Base-by-base conservation (phyloP, 2,329 filamentous ascomycete genomes). In the Claviceps capensis region DNA sequence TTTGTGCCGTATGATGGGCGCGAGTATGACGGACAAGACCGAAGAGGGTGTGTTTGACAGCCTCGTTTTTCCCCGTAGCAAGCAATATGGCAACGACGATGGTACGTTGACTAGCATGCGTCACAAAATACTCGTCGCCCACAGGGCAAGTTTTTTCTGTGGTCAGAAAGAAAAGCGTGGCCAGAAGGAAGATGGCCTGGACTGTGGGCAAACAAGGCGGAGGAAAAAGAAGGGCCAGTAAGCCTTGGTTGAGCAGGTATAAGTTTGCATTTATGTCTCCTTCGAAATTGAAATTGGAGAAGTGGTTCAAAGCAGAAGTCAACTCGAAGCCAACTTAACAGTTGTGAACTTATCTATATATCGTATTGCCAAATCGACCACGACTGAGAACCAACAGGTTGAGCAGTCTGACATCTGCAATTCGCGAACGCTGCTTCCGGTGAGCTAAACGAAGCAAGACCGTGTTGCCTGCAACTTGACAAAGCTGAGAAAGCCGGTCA, bases 251-350 rank as follows among this genome's bases (percentile, higher is more conserved):
- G 61, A 61, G 58, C 59, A 59, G 63, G 65, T 69, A 69, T 70
- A 69, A 69, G 67, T 67, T 69, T 59, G 62, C 62, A 61, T 60
- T 56, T 56, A 54, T 61, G 59, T 63, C 64, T 63, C 60, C 56
- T 57, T 43, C 52, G 43, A 53, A 48, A 11, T 34, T 34, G 9
- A 11, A 34, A 11, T 34, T 34, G 3, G 30, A 34, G 30, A 34
- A 4, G 9, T 34, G 9, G 3, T 34, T 34, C 30, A 34, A 34
- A 11, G 30, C 9, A 4, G 30, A 34, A 34, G 30, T 11, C 36
- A 8, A 8, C 22, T 38, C 14, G 23, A 41, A 16, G 41, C 3
- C 36, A 49, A 19, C 9, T 16, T 4, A 13, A 47, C 41, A 38
- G 17, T 45, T 44, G 26, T 44, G 38, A 43, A 34, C 16, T 34